Evolutionary conservation across 2,329 filamentous ascomycete genomes (phyloP).

Genomic region (Paecilomyces dactylethromorphus): DNA sequence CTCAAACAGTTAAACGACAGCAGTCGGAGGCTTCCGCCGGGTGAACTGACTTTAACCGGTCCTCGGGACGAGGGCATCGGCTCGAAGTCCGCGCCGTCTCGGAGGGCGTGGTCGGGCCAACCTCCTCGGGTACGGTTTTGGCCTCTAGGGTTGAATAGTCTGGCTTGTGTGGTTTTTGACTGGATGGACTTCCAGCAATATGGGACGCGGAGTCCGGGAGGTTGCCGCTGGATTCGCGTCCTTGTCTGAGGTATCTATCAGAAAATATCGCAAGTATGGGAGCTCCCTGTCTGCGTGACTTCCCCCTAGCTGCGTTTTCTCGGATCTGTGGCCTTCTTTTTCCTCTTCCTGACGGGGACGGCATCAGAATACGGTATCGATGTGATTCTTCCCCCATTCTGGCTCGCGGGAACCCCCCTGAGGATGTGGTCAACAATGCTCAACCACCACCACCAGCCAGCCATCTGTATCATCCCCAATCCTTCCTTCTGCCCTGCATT

Average conservation of each 20-base stretch:
- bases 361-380: neutral
- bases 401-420: neutral
- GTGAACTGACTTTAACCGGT: neutral
- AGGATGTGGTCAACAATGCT: neutral
- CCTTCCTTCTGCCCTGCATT: neutral
- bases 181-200: neutral
- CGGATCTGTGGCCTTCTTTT: neutral
- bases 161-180: neutral
- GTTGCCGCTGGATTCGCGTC: neutral
- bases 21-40: neutral
- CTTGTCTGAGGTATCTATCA: neutral
- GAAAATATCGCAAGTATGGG: neutral
- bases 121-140: no score
- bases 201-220: neutral
- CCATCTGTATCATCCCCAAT: neutral
- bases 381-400: neutral
- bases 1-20: no score
- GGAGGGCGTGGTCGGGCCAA: neutral
- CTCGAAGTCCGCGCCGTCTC: neutral
- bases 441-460: neutral
- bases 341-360: neutral
- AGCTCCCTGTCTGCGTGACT: neutral
- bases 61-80: neutral
- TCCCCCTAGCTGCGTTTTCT: neutral
- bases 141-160: neutral